Evolutionary conservation across 306 rosid species (phyloP), one percentile per base, ranked within the genome.

Genomic region (Lithocarpus polystachyus): DNA sequence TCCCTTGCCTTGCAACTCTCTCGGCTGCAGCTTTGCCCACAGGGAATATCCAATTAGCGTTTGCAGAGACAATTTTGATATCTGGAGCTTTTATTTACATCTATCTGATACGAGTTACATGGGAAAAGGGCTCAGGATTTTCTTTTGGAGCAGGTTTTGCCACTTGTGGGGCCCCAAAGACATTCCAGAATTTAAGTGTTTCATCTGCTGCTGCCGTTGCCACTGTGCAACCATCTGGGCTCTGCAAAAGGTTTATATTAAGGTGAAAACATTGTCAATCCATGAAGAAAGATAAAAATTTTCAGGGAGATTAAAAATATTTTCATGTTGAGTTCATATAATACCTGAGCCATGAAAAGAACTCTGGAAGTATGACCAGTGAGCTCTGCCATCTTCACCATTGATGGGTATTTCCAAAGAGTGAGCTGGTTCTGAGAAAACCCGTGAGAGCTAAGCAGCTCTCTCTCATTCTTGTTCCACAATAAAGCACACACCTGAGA

Each of bases 331-430:
- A 15, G 37, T 33, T 15, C n/a, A 18, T 67, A 17, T 15, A 17
- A 31, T 65, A 67, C 72, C 72, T 67, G 72, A 19, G 92, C 81
- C 94, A 93, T 88, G 72, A 22, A 89, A 51, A 91, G 91, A 79
- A 93, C 97, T 72, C 97, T 89, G 5, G 97, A 93, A 18, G 93
- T 84, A 71, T 93, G 97, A 40, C 97, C 96, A 4, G 71, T 87
- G 79, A 93, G 94, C 85, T 93, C 97, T 18, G 88, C 89, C 87
- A 87, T 84, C 82, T 89, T 91, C 68, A 86, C 85, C 97, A 93
- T 93, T 4, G 98, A 93, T 10, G 98, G 98, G 71, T 93, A 93
- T 60, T 93, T 91, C 97, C 97, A 93, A 65, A 93, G 96, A 60
- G 94, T 87, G 18, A 86, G 89, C 70, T 86, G 98, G 74, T 93